Base-by-base conservation (phyloP, 495 filamentous ascomycete genomes). In the Annulohypoxylon moriforme region DNA sequence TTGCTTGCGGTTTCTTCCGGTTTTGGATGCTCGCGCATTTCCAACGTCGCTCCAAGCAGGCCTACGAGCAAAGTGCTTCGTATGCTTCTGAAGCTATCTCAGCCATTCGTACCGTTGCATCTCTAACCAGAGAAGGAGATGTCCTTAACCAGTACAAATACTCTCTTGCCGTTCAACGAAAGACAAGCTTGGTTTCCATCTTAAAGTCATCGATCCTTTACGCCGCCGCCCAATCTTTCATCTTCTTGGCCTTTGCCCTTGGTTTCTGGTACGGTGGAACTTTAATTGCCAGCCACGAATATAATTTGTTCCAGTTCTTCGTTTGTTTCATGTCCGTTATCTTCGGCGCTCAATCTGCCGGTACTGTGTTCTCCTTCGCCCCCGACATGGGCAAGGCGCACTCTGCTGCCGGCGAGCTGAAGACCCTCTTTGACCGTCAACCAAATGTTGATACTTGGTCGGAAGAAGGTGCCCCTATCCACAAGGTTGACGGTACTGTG, bases 221-320 rank as follows among this genome's bases (percentile, higher is more conserved):
- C 73, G 93, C 93, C 2, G 80, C 88, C 16, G 92, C 93, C 55
- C 94, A 97, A 77, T 88, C 89, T 3, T 81, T 96, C 47, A 87
- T 90, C 71, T 94, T 96, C 82, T 84, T 93, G 59, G 92, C 91
- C 70, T 88, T 93, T 58, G 94, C 92, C 2, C 89, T 97, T 29
- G 93, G 90, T 6, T 97, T 97, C 82, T 97, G 93, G 93, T 97
- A 95, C 68, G 93, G 93, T 47, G 93, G 93, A n/a, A 90, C 85
- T 9, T 85, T 94, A 16, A 90, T 96, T 42, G 87, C 85, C 1
- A 83, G 84, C 22, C 66, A 75, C 29, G 90, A 96, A 73, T 92
- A 91, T 66, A 70, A 81, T 29, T 83, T 92, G 60, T 89, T 91
- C 75, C 88, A 90, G 58, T 96, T 96, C 85, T 96, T 95, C 80